Conservation (phyloP, 2,329 filamentous ascomycete species). For the Sarocladium oryzae region DNA sequence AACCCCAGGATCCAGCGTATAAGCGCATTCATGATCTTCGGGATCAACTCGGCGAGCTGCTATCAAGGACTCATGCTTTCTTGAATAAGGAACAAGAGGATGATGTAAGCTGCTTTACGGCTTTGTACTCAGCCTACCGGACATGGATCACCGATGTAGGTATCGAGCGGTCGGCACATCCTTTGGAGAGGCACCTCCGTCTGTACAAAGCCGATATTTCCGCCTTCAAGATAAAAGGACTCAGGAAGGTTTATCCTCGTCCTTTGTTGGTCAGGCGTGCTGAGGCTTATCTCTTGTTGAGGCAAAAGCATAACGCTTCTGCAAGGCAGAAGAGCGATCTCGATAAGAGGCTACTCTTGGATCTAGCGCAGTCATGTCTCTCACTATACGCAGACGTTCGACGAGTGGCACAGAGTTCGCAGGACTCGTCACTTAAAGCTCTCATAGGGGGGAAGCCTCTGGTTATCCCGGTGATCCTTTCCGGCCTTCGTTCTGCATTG, state of each 20-base stretch:
- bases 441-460: constrained; percentile 82
- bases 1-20: constrained; percentile 50
- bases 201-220: constrained; percentile 82
- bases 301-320: constrained; percentile 88
- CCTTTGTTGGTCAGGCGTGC: constrained; percentile 88
- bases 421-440: constrained; percentile 88
- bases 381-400: constrained; percentile 93
- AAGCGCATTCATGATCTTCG: constrained; percentile 72
- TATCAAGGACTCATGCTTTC: constrained; percentile 82
- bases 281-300: constrained; percentile 88
- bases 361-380: constrained; percentile 82
- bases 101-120: constrained; percentile 91
- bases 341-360: constrained; percentile 76
- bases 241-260: constrained; percentile 87
- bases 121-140: constrained; percentile 84
- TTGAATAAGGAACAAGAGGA: constrained; percentile 81
- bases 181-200: constrained; percentile 78
- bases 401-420: constrained; percentile 84
- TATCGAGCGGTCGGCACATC: constrained; percentile 90
- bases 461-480: constrained; percentile 81
- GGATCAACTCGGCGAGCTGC: constrained; percentile 68
- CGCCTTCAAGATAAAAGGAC: constrained; percentile 88
- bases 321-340: constrained; percentile 84
- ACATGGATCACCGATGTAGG: constrained; percentile 98
- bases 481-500: constrained; percentile 71